Percentiles rank a stretch among this genome's conserved stretches.
These are phyloP conservation scores for Aquilaria yunnanensis DNA, from an alignment of 345 rosid species.

Conservation along the genomic window DNA sequence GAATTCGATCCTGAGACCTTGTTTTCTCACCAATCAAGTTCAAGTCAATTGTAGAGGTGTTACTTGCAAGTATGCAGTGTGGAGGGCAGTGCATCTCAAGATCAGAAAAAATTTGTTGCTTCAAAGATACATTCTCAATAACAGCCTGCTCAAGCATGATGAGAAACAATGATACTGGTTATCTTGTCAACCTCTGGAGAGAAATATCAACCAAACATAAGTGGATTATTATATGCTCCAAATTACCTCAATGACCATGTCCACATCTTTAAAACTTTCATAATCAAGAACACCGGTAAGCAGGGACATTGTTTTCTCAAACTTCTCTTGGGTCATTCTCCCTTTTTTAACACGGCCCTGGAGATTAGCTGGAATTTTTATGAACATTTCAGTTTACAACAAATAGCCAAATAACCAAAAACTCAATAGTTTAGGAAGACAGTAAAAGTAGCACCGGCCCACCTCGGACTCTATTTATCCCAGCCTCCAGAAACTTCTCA, in stretches of 20 bases:
- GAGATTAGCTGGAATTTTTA: conserved; percentile 55
- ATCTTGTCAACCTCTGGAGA: conserved; percentile 6
- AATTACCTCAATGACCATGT: conserved; percentile 92
- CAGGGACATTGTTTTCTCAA: conserved; percentile 70
- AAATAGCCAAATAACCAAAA: conserved; percentile 10
- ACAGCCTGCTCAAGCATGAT: conserved; percentile 68
- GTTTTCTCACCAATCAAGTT: conserved; percentile 76
- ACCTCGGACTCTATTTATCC: conserved; percentile 85
- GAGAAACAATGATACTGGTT: not conserved
- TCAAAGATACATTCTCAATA: conserved; percentile 79
- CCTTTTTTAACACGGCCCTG: conserved; percentile 89
- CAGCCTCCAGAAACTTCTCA: conserved; percentile 80
- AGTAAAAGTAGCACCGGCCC: conserved; percentile 5
- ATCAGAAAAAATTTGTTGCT: conserved; percentile 93
- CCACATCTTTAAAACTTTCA: conserved; percentile 82
- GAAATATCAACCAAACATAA: not conserved
- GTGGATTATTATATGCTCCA: conserved; percentile 3
- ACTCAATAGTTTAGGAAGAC: not conserved
- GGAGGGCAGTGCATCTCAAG: conserved; percentile 88
- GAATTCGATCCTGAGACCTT: conserved; percentile 70
- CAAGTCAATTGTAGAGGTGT: conserved; percentile 96
- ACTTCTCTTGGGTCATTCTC: conserved; percentile 68
- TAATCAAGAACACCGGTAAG: conserved; percentile 79
- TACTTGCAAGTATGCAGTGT: conserved; percentile 85
- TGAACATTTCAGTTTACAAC: conserved; percentile 7